These are phyloP conservation scores for Alloteropsis semialata DNA, from an alignment of 176 grass and related monocot species.

Conservation along the genomic window DNA sequence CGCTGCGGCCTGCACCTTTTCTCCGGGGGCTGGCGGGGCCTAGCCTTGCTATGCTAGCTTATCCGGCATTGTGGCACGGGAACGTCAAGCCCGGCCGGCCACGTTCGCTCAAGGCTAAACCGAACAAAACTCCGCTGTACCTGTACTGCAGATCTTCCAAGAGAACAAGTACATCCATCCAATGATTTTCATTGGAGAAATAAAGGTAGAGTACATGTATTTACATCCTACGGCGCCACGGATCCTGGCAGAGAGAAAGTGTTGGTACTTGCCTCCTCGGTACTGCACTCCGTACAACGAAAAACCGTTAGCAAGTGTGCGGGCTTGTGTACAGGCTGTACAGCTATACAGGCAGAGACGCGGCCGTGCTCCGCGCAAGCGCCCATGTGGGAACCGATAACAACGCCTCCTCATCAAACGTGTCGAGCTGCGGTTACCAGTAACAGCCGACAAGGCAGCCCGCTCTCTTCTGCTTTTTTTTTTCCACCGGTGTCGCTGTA, in stretches of 20 bases:
- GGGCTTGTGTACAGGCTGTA: not conserved
- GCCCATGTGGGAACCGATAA: constrained; percentile 5
- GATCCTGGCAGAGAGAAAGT: not conserved
- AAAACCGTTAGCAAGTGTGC: not conserved
- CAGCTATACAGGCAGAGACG: not conserved
- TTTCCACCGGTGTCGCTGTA: not conserved
- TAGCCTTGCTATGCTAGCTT: not conserved
- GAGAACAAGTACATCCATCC: too few relatives aligned
- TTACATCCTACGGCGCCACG: not conserved
- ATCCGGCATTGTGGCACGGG: not conserved
- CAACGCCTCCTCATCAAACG: not conserved
- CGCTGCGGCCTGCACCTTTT: not conserved
- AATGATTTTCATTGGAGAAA: not conserved
- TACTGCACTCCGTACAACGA: too few relatives aligned
- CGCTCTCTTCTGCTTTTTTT: too few relatives aligned
- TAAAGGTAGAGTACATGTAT: too few relatives aligned
- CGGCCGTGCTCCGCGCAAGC: not conserved
- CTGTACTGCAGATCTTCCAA: not conserved
- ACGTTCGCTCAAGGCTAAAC: not conserved
- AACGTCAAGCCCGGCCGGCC: not conserved
- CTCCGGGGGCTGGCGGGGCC: not conserved
- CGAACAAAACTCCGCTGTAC: not conserved
- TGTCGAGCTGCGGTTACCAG: not conserved
- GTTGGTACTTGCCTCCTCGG: not conserved
- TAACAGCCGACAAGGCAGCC: not conserved